Base-by-base conservation (phyloP, 805 yeast species). In the Martiniozyma abietophila region DNA sequence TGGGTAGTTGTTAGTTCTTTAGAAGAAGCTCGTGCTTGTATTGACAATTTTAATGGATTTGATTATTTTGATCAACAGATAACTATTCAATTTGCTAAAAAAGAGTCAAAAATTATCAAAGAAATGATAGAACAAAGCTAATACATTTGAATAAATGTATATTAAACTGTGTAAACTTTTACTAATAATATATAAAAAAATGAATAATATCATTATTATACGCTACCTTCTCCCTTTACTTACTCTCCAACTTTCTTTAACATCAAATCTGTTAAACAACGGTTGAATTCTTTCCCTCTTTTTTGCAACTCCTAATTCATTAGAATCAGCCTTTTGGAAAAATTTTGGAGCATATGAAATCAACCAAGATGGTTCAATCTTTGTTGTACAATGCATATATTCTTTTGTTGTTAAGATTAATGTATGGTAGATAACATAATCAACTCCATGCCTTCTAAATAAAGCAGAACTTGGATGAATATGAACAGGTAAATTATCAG, bases 391-490 rank as follows among this genome's bases (percentile, higher is more conserved):
- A 36, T 92, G 81, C 95, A 89, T 85, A 50, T 82, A 92, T 64
- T 89, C 97, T 50, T 77, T 76, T 11, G 81, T 71, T 0, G 98
- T 89, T 44, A 85, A 65, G 20, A 86, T 71, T 34, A 86, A 65
- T 21, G 86, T 81, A 49, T 86, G 86, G 49, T 84, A 88, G 7
- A 89, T 55, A 29, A 86, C 80, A 58, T 83, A 84, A 40, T 81
- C 89, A 9, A 89, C 82, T 3, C 55, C 56, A 24, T 47, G 46
- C 27, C 64, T 67, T 38, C 61, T 62, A 49, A 69, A 74, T 14
- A 89, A 54, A 4, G 85, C 61, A 40, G 94, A 80, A 2, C 94
- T 81, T 1, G 98, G 98, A 53, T 89, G 96, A 39, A 89, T 68
- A 38, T 69, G 74, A 11, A 88, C 95, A 1, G 78, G 74, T 0